phyloP scores from a whole-genome alignment of 2,329 filamentous ascomycete genomes.

The Fusarium nematophilum region DNA sequence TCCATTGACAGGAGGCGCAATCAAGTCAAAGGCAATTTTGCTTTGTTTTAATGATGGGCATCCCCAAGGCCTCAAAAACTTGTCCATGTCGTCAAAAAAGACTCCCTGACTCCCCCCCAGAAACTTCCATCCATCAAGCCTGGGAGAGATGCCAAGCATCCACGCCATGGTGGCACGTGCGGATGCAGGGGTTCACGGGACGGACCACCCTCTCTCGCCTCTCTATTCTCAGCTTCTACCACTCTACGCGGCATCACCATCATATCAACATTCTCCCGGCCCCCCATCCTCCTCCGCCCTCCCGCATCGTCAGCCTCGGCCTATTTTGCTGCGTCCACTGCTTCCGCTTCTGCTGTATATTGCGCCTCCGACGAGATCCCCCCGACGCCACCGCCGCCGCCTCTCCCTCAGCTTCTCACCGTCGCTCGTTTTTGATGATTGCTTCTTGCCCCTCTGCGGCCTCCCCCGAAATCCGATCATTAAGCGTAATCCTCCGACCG shows the following conservation, averaged over 20 bases:
- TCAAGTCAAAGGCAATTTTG: no score
- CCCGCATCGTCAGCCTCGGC: conserved; percentile 22
- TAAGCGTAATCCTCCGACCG: conserved; percentile 32
- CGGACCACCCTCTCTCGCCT: conserved; percentile 17
- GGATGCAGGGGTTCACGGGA: conserved; percentile 39
- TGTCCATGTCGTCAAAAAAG: not conserved
- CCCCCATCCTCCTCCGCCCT: conserved; percentile 24
- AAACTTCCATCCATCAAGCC: conserved; percentile 5
- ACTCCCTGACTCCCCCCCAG: conserved; percentile 1
- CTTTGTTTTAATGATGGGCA: no score
- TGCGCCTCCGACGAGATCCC: conserved; percentile 2
- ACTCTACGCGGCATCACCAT: conserved; percentile 8
- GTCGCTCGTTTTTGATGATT: conserved; percentile 44
- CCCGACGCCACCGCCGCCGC: conserved; percentile 9
- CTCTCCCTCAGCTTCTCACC: conserved; percentile 13
- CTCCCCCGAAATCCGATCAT: conserved; percentile 36
- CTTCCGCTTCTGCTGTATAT: conserved; percentile 8
- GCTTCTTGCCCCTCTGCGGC: conserved; percentile 42
- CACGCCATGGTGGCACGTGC: conserved; percentile 42
- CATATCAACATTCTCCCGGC: conserved; percentile 23
- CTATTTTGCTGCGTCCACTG: conserved; percentile 16
- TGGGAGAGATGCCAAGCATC: conserved; percentile 17
- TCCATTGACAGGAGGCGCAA: no score
- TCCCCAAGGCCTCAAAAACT: not conserved
- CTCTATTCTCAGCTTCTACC: conserved; percentile 16